Evolutionary conservation across 2,329 filamentous ascomycete genomes (phyloP), one percentile per base, ranked within the genome.

Genomic region (Trichoderma atrobrunneum): DNA sequence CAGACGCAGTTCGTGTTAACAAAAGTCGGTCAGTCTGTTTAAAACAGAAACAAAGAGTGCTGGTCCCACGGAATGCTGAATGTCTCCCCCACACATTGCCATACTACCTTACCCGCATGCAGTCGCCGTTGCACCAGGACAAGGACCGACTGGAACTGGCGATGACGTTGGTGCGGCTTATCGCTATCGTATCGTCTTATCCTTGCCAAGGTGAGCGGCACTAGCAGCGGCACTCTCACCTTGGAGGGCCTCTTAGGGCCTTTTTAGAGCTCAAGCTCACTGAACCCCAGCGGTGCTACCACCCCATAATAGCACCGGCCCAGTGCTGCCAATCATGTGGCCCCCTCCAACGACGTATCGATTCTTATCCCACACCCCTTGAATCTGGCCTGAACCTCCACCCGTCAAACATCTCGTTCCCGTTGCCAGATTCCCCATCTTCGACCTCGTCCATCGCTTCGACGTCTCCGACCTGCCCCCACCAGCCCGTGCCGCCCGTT

Each of bases 251-350:
- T 36, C 3, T 36, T 36, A 16, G 24, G 34, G 16, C n/a, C 5
- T 28, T 59, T 59, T 43, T 67, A 28, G 62, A 63, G 51, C 70
- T 72, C n/a, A 54, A 62, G 66, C 57, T 59, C 66, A 34, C 66
- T 69, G 70, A 69, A 61, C 70, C 68, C 69, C 64, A 74, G 73
- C 73, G 72, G 68, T 73, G 70, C 43, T 73, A 51, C 73, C 73
- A 73, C 74, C 71, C 74, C 70, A 57, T 73, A 72, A 57, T 73
- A 73, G 65, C 66, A 76, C 74, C 63, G 70, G 74, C 73, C 72
- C 51, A 70, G 59, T 56, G 39, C 68, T 74, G 74, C 80, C 79
- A 81, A 81, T 81, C 78, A 80, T 78, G 77, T 80, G 77, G 74
- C 76, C 75, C 62, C 74, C 75, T 74, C 73, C 72, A 70, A 69